phyloP scores from a whole-genome alignment of 306 rosid species.

The Oemleria cerasiformis region DNA sequence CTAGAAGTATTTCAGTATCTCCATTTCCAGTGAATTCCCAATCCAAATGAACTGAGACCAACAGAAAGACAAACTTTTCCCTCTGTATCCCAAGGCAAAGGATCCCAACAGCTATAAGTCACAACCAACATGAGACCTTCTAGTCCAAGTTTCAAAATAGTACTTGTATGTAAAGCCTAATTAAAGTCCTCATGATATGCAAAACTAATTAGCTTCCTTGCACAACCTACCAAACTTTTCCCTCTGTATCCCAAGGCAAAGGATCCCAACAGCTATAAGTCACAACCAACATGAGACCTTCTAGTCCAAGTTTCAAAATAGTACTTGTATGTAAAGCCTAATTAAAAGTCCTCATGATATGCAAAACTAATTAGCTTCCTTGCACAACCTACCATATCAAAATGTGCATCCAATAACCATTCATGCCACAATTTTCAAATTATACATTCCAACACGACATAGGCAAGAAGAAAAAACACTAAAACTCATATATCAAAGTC shows the following conservation, averaged over 20 bases:
- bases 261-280: neutral
- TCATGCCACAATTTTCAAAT: neutral
- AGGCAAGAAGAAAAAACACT: neutral
- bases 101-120: neutral
- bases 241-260: neutral
- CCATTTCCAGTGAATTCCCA: neutral
- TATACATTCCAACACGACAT: neutral
- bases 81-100: neutral
- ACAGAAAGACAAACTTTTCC: neutral
- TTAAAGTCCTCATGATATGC: neutral
- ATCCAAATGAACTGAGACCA: neutral
- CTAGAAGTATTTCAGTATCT: neutral
- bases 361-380: slow-evolving; percentile 1
- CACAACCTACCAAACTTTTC: neutral
- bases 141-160: neutral
- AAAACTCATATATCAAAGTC: slow-evolving; percentile 16
- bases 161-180: neutral
- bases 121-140: neutral
- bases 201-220: slow-evolving; percentile 1
- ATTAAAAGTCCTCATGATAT: neutral
- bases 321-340: neutral
- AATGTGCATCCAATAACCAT: neutral
- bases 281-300: neutral
- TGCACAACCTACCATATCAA: neutral
- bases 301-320: neutral